Base-by-base conservation (phyloP, 768 basidiomycete genomes). In the Tylopilus plumbeoviolaceoides region DNA sequence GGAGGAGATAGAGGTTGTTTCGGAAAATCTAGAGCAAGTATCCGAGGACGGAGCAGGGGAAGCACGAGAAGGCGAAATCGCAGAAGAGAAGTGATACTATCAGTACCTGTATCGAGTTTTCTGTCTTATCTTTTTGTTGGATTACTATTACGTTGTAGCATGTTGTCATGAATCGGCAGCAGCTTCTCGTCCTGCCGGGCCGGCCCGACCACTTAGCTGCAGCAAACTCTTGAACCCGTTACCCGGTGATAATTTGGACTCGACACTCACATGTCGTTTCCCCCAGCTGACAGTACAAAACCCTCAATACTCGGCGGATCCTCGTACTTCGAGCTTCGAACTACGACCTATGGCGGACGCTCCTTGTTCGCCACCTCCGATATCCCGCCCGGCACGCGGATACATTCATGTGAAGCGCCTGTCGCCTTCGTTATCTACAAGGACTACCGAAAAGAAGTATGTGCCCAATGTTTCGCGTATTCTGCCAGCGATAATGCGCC, bases 361-460 rank as follows among this genome's bases (percentile, higher is more conserved):
- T 78, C 81, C 39, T 71, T 81, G 10, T 82, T 80, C 50, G 76
- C 82, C 10, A 71, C 59, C 12, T 58, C 64, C 30, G 50, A 64
- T 36, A 76, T 83, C 50, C 68, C 71, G 4, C 70, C 73, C 38
- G 73, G 73, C 47, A 75, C 76, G 9, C 69, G 71, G 23, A 63
- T 85, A 40, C 70, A 78, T 48, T 66, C 67, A 21, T 76, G 77
- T 51, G 54, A 71, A 44, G 66, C 67, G 6, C 85, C 85, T 1
- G 85, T 81, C 60, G 74, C 78, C 1, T 75, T 74, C 46, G 81
- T 83, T 31, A 72, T 87, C 47, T 79, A 79, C 65, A 81, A 77
- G 60, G 77, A 78, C 55, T 87, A 84, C 57, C 75, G 82, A 38
- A 83, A 80, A 63, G 84, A 85, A 63, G 82, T 85, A 44, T 87